A percentile compares a stretch with the other conserved stretches of the same genome.
These are phyloP conservation scores for Colletotrichum melonis DNA, from an alignment of 2,329 filamentous ascomycete species.

Conservation along the genomic window DNA sequence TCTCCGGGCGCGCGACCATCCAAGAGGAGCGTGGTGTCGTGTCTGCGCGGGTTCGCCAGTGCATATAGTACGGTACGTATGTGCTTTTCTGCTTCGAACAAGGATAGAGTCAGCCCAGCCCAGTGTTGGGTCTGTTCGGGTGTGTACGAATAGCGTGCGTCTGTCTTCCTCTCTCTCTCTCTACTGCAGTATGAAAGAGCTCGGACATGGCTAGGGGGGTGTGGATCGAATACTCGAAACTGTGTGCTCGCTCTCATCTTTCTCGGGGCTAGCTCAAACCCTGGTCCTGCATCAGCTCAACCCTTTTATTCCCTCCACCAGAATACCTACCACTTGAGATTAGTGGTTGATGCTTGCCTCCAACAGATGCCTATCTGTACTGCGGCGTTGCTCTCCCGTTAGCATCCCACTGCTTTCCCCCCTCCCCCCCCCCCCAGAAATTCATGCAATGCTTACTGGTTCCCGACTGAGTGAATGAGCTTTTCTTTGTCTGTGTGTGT, in stretches of 20 bases:
- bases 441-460: not conserved
- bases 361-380: constrained; percentile 1
- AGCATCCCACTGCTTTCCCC: not conserved
- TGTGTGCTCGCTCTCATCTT: not conserved
- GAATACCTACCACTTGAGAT: not conserved
- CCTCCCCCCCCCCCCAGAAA: not conserved
- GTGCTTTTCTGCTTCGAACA: not conserved
- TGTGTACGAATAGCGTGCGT: not conserved
- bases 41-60: not conserved
- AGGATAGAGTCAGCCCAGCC: not conserved
- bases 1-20: constrained; percentile 12
- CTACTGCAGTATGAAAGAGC: not conserved
- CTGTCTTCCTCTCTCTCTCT: not conserved
- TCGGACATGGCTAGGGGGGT: constrained; percentile 2
- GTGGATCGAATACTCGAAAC: not conserved
- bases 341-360: not conserved
- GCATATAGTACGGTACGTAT: not conserved
- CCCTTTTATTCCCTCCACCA: constrained; percentile 5
- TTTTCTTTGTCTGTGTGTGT: not conserved
- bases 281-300: constrained; percentile 21
- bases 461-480: not conserved
- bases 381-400: constrained; percentile 22
- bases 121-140: constrained; percentile 6
- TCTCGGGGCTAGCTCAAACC: constrained; percentile 13
- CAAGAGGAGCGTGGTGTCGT: constrained; percentile 2